Evolutionary conservation across 441 rosid species (phyloP), one percentile per base, ranked within the genome.

Genomic region (Erodium trifolium): DNA sequence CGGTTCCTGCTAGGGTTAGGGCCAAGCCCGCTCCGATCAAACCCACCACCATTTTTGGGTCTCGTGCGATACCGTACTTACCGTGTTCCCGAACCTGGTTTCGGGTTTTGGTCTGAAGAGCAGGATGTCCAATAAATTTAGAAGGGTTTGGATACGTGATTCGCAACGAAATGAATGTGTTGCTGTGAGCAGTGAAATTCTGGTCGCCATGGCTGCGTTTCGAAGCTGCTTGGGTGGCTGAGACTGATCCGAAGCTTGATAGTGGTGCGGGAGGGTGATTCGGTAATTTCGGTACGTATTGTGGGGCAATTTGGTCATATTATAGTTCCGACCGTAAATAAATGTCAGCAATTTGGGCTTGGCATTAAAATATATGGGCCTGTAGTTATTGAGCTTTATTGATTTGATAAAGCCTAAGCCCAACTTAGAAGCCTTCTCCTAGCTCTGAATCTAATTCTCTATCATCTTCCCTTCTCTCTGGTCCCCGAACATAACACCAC

Each of bases 1-100:
- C 79, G 14, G 87, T 81, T 57, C 75, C 85, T 13, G 70, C 75
- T 19, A 78, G 65, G 37, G 84, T 34, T 67, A 84, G 67, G 14
- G 81, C 86, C 79, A 92, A 75, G 63, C 91, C 86, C 19, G 81
- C 83, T 51, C 96, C 88, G 59, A 86, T 16, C 0, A 87, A 76
- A 78, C 88, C 82, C 63, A 76, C 67, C 41, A 81, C 6, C 59
- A 51, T 51, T 51, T 51, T 4, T 1, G 19, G 59, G 59, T 51
- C 17, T 51, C 13, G 59, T 3, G 2, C 13, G 17, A 14, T 5
- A 51, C 59, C 0, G 7, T 2, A 2, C 5, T 9, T 41, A 12
- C 12, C 12, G 47, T 0, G 47, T 41, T 41, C 5, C 47, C 3
- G 59, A 14, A 19, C 5, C 18, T 14, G 59, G 6, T 5, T 51